Conservation (phyloP, 1,139 yeast species). For the Yamadazyma diddensiae region DNA sequence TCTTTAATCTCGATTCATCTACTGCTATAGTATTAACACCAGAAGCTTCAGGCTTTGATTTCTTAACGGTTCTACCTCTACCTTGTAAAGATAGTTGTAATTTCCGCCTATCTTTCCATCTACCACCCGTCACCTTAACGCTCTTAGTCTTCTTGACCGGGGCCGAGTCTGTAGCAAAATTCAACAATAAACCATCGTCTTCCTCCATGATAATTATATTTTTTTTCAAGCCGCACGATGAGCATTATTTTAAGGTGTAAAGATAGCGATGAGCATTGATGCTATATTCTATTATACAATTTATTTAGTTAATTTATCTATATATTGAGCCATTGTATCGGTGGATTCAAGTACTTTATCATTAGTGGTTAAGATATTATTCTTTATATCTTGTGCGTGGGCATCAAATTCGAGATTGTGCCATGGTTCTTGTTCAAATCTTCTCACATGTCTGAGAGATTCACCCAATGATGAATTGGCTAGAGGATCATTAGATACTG, state of each 20-base stretch:
- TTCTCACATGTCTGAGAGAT: slow-evolving; percentile 69
- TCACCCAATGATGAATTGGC: slow-evolving; percentile 68
- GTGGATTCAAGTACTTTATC: slow-evolving; percentile 20
- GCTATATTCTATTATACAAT: slow-evolving; percentile 1
- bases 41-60: slow-evolving; percentile 22
- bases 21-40: slow-evolving; percentile 40
- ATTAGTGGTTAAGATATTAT: slow-evolving; percentile 11
- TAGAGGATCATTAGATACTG: slow-evolving; percentile 74
- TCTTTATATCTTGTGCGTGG: not conserved
- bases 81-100: slow-evolving; percentile 49
- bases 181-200: slow-evolving; percentile 68
- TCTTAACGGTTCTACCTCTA: slow-evolving; percentile 35
- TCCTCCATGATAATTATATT: slow-evolving; percentile 19
- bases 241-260: no score
- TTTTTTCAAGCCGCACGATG: slow-evolving; percentile 11
- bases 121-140: slow-evolving; percentile 61
- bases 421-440: slow-evolving; percentile 73
- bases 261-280: slow-evolving; percentile 3
- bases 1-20: slow-evolving; percentile 19
- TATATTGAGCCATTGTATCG: slow-evolving; percentile 7
- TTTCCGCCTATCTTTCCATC: slow-evolving; percentile 76
- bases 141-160: slow-evolving; percentile 12
- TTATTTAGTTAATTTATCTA: slow-evolving; percentile 7
- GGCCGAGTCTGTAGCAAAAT: slow-evolving; percentile 48
- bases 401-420: slow-evolving; percentile 36